Base-by-base conservation (phyloP, 768 basidiomycete species). In the Suillus subalutaceus region DNA sequence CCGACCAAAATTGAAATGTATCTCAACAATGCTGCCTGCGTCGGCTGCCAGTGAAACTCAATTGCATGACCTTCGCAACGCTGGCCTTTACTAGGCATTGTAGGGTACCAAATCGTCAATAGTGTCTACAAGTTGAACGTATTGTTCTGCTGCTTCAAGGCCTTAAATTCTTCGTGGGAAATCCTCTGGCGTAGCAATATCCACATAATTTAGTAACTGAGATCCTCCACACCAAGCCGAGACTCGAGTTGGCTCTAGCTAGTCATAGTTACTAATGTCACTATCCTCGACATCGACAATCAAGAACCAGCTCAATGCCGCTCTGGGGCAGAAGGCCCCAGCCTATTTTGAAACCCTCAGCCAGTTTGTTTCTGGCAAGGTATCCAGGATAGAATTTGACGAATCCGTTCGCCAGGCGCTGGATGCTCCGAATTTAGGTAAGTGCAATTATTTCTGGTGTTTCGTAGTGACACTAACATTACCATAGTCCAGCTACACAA, bases 401-500 rank as follows among this genome's bases (percentile, higher is more conserved):
- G 89, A 91, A 4, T 77, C 84, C 18, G 83, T 91, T 65, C 86
- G 87, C 63, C 84, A 85, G 35, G 80, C 84, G 8, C 82, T 94
- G 41, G 87, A 87, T 70, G 83, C 85, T 1, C 82, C 88, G 30
- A 84, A 82, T 62, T 82, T 91, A 30, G 78, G 84, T 82, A 43
- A 23, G 72, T 75, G 48, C n/a, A 10, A 37, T 60, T 57, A 23
- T 26, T 53, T 57, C 40, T 38, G 37, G n/a, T 35, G 62, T 23
- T 18, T 35, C 23, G 56, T 44, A 18, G 38, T 50, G 13, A n/a
- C 15, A 37, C 71, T 72, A 30, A 73, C 65, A 32, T 66, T 40
- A 65, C 12, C 52, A n/a, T 67, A 90, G 90, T 93, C 37, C 91
- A 92, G 75, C 79, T 93, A 2, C 93, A 94, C 73, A 94, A 94